phyloP scores from a whole-genome alignment of 305 asterid genomes.

The Ilex paraguariensis region DNA sequence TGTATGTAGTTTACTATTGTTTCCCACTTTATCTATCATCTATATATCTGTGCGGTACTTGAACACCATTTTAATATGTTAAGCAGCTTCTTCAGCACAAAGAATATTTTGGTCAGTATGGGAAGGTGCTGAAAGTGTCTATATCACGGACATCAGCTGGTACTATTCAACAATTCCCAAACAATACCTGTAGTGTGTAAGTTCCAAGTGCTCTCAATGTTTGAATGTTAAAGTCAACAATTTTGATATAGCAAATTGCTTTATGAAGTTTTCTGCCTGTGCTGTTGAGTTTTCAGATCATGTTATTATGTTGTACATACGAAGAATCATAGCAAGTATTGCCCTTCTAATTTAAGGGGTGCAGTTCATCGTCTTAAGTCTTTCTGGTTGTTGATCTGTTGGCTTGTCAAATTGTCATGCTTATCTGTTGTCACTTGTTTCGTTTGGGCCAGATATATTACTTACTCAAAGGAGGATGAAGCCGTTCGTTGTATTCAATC shows the following conservation, averaged over 20 bases:
- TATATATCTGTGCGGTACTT: too few species aligned
- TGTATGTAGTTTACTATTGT: constrained; percentile 27
- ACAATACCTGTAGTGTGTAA: constrained; percentile 96
- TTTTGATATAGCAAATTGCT: too few species aligned
- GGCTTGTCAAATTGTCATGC: neutral
- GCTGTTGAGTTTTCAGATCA: too few species aligned
- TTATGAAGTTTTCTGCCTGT: too few species aligned
- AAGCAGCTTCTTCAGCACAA: constrained; percentile 73
- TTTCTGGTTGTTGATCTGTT: neutral
- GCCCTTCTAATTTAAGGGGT: constrained; percentile 17
- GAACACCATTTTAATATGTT: neutral
- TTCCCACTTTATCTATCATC: constrained; percentile 13
- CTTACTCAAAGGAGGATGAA: constrained; percentile 89
- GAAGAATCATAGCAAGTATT: too few species aligned
- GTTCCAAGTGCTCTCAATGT: constrained; percentile 23
- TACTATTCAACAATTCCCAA: constrained; percentile 82
- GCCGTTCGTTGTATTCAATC: constrained; percentile 93
- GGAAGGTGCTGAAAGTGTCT: constrained; percentile 90
- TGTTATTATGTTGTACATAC: too few species aligned
- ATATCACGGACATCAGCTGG: constrained; percentile 92
- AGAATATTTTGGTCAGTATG: constrained; percentile 90
- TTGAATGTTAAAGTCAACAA: too few species aligned
- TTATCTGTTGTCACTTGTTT: too few species aligned
- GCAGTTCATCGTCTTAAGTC: constrained; percentile 46
- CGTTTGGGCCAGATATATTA: constrained; percentile 54